Percentiles rank a stretch among this genome's conserved stretches.
phyloP scores from a whole-genome alignment of 1,284 basidiomycete species.

The Moniliophthora roreri region DNA sequence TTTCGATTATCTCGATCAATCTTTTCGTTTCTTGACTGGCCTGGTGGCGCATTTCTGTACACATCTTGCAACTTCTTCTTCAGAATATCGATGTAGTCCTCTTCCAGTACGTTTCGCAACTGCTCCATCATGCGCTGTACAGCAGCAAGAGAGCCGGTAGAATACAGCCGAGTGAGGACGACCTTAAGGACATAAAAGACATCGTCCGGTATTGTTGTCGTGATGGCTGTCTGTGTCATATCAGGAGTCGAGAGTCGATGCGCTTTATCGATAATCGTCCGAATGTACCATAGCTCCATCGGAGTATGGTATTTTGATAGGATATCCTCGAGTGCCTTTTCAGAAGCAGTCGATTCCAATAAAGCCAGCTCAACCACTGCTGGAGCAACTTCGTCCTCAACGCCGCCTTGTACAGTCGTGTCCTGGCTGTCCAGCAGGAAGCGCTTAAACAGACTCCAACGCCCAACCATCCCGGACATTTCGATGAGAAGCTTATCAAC shows the following conservation, averaged over 20 bases:
- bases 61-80: constrained; percentile 85
- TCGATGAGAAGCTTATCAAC: constrained; percentile 89
- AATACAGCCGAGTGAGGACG: constrained; percentile 73
- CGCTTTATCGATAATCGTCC: constrained; percentile 90
- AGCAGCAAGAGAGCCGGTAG: constrained; percentile 65
- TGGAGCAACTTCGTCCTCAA: constrained; percentile 6
- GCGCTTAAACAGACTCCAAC: constrained; percentile 90
- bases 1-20: constrained; percentile 76
- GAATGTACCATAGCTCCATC: constrained; percentile 90
- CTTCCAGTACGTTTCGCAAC: constrained; percentile 74
- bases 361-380: constrained; percentile 4
- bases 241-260: constrained; percentile 70
- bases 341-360: constrained; percentile 55
- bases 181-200: constrained; percentile 92
- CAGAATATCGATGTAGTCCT: constrained; percentile 77
- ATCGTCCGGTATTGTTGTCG: constrained; percentile 85
- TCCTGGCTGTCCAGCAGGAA: constrained; percentile 71
- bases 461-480: constrained; percentile 83
- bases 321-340: constrained; percentile 66
- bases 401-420: not conserved
- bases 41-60: constrained; percentile 55
- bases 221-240: constrained; percentile 56
- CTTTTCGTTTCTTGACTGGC: constrained; percentile 61
- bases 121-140: constrained; percentile 61
- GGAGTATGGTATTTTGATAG: constrained; percentile 81